Base-by-base conservation (phyloP, 108 stramenopile genomes). In the Skeletonema potamos region DNA sequence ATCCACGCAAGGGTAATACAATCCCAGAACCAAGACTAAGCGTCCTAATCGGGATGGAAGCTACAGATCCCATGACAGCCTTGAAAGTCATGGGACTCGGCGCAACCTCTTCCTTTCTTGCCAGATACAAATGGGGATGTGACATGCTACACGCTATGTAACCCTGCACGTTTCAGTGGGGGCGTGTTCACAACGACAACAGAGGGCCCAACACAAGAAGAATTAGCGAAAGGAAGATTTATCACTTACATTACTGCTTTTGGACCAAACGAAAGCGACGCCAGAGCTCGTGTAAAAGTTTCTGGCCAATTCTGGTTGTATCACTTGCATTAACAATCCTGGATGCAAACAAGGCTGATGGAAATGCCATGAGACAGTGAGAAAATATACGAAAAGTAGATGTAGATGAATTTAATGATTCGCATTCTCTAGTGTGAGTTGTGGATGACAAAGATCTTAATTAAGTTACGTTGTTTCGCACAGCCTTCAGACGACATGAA, bases 251-350 rank as follows among this genome's bases (percentile, higher is more conserved):
- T 70, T 7, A 66, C 75, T 15, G 81, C 70, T 1, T 82, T 59
- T 71, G 81, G 81, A 37, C 11, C 68, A 28, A 58, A 62, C 44
- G 48, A 39, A 15, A 26, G 27, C 54, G 54, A 30, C 34, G 30
- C n/a, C 18, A 34, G 29, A 56, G 66, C 77, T 41, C 54, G 58
- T 12, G 72, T 64, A 1, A 75, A 68, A 34, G 63, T 70, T 4
- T 68, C 28, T 5, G 77, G 82, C 82, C 82, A 32, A 20, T 32
- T 41, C 66, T 83, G 10, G 60, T 84, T 62, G 74, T 84, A 15
- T 73, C 83, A 5, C 51, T 84, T 27, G 78, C 79, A 6, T 56
- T 84, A 58, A 76, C 74, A 3, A 44, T 80, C 8, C 62, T 80
- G 51, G 67, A 67, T 44, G 69, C 70, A 12, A 30, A 62, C 9